These are phyloP conservation scores for Globisporangium cystogenes DNA, from an alignment of 352 stramenopile genomes.

Conservation along the genomic window DNA sequence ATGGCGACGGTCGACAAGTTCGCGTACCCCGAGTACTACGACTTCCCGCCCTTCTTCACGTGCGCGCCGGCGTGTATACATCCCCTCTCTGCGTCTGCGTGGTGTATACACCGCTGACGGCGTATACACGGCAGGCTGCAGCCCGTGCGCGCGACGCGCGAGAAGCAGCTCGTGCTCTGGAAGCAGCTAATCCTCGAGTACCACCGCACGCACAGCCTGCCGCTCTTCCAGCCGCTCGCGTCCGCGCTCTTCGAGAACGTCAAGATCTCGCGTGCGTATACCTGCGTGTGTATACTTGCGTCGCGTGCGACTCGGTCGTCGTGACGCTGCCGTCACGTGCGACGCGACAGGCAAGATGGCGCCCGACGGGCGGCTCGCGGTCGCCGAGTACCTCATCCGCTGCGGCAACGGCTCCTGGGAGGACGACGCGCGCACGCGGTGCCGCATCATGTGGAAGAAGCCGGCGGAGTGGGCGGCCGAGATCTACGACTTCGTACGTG, in stretches of 20 bases:
- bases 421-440: slow-evolving; percentile 73
- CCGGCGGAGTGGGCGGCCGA: slow-evolving; percentile 73
- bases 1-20: slow-evolving; percentile 58
- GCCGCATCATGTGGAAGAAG: slow-evolving; percentile 85
- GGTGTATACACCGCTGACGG: too few species aligned
- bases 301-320: too few species aligned
- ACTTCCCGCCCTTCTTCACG: slow-evolving; percentile 87
- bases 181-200: slow-evolving; percentile 84
- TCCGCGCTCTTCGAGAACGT: slow-evolving; percentile 78
- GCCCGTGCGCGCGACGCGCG: slow-evolving; percentile 71
- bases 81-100: not conserved
- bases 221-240: slow-evolving; percentile 59
- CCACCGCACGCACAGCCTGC: slow-evolving; percentile 65
- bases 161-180: slow-evolving; percentile 86
- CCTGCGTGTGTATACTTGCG: not conserved
- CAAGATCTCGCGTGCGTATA: slow-evolving; percentile 64
- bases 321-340: too few species aligned
- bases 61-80: slow-evolving; percentile 15
- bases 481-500: slow-evolving; percentile 80
- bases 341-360: slow-evolving; percentile 51
- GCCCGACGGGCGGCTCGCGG: slow-evolving; percentile 49
- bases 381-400: slow-evolving; percentile 72
- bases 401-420: slow-evolving; percentile 78
- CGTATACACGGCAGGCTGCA: slow-evolving; percentile 37
- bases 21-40: slow-evolving; percentile 82